These are phyloP conservation scores for Singerocomus inundabilis DNA, from an alignment of 1,284 basidiomycete species.

Conservation along the genomic window DNA sequence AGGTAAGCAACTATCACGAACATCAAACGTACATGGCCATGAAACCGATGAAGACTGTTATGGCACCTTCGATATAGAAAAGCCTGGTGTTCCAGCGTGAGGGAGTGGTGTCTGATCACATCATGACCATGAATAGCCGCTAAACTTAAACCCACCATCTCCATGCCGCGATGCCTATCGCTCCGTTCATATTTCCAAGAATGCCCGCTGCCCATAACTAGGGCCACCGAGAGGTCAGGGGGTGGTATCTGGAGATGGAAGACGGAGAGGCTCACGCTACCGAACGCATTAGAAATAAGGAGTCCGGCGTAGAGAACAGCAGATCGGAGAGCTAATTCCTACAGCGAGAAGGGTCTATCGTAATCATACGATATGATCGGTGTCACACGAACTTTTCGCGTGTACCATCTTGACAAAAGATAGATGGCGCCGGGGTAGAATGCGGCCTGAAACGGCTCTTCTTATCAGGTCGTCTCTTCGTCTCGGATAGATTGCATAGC, in stretches of 20 bases:
- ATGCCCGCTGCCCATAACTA: constrained; percentile 71
- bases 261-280: constrained; percentile 46
- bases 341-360: not conserved
- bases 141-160: constrained; percentile 54
- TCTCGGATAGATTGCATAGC: not conserved
- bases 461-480: not conserved
- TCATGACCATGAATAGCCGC: not conserved
- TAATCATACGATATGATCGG: not conserved
- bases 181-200: constrained; percentile 66
- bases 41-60: constrained; percentile 57
- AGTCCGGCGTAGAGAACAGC: constrained; percentile 68
- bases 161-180: constrained; percentile 68
- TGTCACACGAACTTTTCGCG: constrained; percentile 45
- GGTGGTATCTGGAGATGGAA: not conserved
- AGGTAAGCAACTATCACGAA: not conserved
- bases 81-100: constrained; percentile 21
- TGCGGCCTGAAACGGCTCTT: too few relatives aligned
- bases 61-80: too few relatives aligned
- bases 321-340: constrained; percentile 69
- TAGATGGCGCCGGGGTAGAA: too few relatives aligned
- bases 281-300: constrained; percentile 77
- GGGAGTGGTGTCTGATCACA: not conserved
- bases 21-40: constrained; percentile 47
- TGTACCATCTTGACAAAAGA: too few relatives aligned
- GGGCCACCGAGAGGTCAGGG: constrained; percentile 6